A percentile compares a stretch with the other conserved stretches of the same genome.
Conservation (phyloP, 2,329 filamentous ascomycete genomes). For the Aureobasidium vineae region DNA sequence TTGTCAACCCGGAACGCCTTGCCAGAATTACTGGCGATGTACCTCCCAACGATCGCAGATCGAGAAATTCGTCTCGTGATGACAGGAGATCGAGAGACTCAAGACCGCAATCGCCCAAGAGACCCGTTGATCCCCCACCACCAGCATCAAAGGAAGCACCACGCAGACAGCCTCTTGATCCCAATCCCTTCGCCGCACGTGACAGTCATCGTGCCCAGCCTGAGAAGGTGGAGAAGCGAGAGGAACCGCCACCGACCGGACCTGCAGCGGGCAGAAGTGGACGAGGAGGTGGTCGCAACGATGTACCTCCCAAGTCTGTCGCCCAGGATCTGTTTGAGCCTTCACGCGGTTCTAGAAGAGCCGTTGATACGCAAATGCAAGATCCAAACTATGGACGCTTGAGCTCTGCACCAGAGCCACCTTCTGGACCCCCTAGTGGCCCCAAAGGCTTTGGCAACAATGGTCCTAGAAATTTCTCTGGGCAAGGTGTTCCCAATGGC, state of each 20-base stretch:
- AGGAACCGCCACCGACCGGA: conserved; percentile 51
- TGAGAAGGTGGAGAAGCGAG: conserved; percentile 36
- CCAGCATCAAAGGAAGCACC: conserved; percentile 40
- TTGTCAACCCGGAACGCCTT: conserved; percentile 46
- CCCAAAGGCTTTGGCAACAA: conserved; percentile 49
- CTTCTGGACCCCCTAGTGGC: conserved; percentile 57
- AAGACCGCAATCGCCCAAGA: conserved; percentile 30
- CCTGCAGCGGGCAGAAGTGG: conserved; percentile 47
- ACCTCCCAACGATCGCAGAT: conserved; percentile 27
- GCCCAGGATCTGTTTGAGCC: conserved; percentile 38
- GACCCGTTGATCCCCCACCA: conserved; percentile 41
- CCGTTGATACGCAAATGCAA: conserved; percentile 43
- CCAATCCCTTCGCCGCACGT: conserved; percentile 27
- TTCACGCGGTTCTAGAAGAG: conserved; percentile 33
- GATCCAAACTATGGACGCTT: conserved; percentile 52
- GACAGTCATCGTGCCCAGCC: conserved; percentile 34
- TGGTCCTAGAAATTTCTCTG: conserved; percentile 42
- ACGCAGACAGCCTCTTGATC: conserved; percentile 32
- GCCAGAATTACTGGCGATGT: conserved; percentile 43
- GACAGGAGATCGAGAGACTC: conserved; percentile 33
- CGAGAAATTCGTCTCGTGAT: conserved; percentile 29
- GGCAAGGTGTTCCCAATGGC: conserved; percentile 32
- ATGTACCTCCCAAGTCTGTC: conserved; percentile 36
- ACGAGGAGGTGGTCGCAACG: conserved; percentile 33
- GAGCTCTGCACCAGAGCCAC: conserved; percentile 51